Evolutionary conservation across 768 basidiomycete species (phyloP), one percentile per base, ranked within the genome.

Genomic region (Boletus bicolor): DNA sequence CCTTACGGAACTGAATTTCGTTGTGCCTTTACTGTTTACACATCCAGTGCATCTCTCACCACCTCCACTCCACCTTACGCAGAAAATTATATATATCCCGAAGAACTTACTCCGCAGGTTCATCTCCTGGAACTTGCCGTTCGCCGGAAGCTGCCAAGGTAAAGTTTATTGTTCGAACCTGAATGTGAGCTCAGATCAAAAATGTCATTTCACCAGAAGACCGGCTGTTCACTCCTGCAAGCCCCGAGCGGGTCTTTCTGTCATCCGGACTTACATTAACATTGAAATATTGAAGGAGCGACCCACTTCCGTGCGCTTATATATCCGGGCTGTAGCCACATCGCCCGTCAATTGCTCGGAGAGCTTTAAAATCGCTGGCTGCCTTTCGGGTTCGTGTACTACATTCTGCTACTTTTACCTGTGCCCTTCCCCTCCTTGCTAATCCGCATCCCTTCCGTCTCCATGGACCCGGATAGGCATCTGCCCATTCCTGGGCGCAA

Each of bases 381-480:
- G 50, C 56, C 58, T 50, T 53, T 55, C 30, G 49, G 70, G 60
- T 70, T 63, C 56, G 64, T 64, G 54, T 51, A 7, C 55, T 49
- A 53, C 58, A 67, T 57, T 36, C 69, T 50, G n/a, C 61, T 54
- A 51, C 62, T 54, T 67, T 57, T 49, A 55, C 61, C 61, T 35
- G 34, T 28, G 42, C 49, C 54, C 54, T 7, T 39, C 45, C 59
- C 54, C 51, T 49, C 41, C 30, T 41, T 50, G 62, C 69, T 72
- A 44, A 68, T 53, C 41, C 34, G 32, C 24, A 28, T 10, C 37
- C 50, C 38, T 53, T 49, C 51, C 7, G 34, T 53, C 51, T 19
- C 49, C 11, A 76, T 76, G 75, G 75, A 76, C 62, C 68, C 65
- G 50, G 71, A 68, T 56, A 74, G 72, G 59, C 72, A 73, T 45